Percentiles rank a stretch among this genome's conserved stretches.
Conservation (phyloP, 306 rosid genomes). For the Begonia peltatifolia region DNA sequence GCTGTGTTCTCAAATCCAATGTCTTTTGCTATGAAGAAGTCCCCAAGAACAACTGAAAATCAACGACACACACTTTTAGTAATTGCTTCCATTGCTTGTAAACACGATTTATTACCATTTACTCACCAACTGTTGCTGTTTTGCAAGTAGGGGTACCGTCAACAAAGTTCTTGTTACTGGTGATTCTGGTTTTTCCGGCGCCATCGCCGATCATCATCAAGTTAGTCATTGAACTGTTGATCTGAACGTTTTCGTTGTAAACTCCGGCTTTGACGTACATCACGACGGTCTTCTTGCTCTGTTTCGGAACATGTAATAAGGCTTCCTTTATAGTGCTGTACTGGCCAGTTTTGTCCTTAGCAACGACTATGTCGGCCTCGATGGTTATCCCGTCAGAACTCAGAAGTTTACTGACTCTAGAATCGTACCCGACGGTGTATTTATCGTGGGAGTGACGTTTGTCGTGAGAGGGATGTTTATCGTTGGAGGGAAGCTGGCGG, state of each 20-base stretch:
- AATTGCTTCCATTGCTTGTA: not conserved
- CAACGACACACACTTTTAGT: not conserved
- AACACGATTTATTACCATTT: not conserved
- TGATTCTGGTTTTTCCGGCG: constrained; percentile 45
- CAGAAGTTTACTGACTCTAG: constrained; percentile 13
- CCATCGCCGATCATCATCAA: constrained; percentile 68
- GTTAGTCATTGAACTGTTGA: constrained; percentile 19
- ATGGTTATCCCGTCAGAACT: not conserved
- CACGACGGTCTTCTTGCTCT: constrained; percentile 29
- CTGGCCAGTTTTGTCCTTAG: constrained; percentile 51
- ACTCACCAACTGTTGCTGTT: constrained; percentile 53
- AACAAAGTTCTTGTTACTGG: constrained; percentile 17
- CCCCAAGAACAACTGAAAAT: constrained; percentile 33
- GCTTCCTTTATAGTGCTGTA: constrained; percentile 48
- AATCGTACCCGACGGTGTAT: constrained; percentile 1
- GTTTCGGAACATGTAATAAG: constrained; percentile 28
- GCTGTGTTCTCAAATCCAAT: constrained; percentile 52
- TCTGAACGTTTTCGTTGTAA: constrained; percentile 25
- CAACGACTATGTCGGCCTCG: constrained; percentile 39
- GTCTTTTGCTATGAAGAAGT: constrained; percentile 44
- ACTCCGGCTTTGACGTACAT: constrained; percentile 58
- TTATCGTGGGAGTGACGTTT: constrained; percentile 32
- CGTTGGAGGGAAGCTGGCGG: constrained; percentile 13
- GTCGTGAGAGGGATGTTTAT: not conserved
- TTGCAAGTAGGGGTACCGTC: constrained; percentile 40